Evolutionary conservation across 768 basidiomycete genomes (phyloP), one percentile per base, ranked within the genome.

Genomic region (Phanerochaete carnosa): DNA sequence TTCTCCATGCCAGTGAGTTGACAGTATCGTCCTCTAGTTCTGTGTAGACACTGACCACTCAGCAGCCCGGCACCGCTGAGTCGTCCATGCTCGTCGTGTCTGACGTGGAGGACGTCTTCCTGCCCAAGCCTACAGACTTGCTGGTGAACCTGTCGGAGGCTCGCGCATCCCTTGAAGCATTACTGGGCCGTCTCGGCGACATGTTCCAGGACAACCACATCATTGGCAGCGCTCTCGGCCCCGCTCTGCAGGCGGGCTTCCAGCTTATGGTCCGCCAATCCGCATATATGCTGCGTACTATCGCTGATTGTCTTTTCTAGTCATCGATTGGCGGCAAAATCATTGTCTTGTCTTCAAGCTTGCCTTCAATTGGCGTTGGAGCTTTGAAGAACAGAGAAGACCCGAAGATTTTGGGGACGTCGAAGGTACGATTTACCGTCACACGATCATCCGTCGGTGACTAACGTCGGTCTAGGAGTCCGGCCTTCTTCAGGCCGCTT

Each of bases 191-290:
- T 56, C 81, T 99, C 58, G 91, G 88, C 66, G 96, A 95, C 59
- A 98, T 99, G 96, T 99, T 98, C 84, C 86, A 90, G 73, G 96
- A 98, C n/a, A 94, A 93, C 62, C 89, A 88, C 69, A 88, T 88
- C 29, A 87, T 95, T 59, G 96, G 95, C 2, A 95, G 92, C 73
- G 97, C 97, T 2, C 77, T 98, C 68, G 95, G 97, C 28, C 92
- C 96, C 19, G 97, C 94, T 28, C 77, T 98, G 45, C 95, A 98
- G 72, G 95, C 95, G 43, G 97, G 94, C 30, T 97, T 91, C 79
- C 96, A 98, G 77, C 73, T 99, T 64, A 94, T 97, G 83, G 93
- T 92, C 67, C 29, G 78, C 71, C 32, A 28, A 1, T 32, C 32
- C 25, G 15, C 54, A 51, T 29, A 6, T 37, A 19, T 19, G 29